Base-by-base conservation (phyloP, 192 early-diverging fungal species). In the Gonapodya prolifera region DNA sequence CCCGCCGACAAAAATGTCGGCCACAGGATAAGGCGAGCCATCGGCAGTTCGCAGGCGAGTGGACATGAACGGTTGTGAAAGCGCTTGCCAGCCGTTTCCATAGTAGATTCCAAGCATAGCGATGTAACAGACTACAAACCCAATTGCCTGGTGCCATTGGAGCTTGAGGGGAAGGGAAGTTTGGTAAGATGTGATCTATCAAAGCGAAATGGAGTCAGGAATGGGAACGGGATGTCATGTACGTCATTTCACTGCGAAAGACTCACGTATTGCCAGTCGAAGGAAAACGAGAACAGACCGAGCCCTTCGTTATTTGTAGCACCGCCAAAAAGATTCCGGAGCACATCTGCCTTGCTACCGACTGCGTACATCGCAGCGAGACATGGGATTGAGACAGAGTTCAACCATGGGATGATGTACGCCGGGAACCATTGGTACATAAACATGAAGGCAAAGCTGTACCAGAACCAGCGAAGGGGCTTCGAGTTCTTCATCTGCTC, bases 241-340 rank as follows among this genome's bases (percentile, higher is more conserved):
- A n/a, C n/a, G n/a, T n/a, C 45, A 61, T 23, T 23, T 61, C 45
- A 23, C 23, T 61, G 45, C 8, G 45, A 61, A 84, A 81, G 33
- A 87, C 86, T 17, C 30, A 82, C 34, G 70, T 85, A 82, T 61
- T 85, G 81, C 84, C 84, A 85, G 69, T 85, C 84, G 75, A 85
- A 85, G 79, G 80, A 83, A 13, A 85, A 35, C 1, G 79, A 77
- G 35, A 85, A 78, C 17, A 85, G 61, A 75, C 84, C 84, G 30
- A 85, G 79, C 31, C 84, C 84, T 69, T 85, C 84, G 78, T 85
- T 85, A 34, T 79, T 81, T 2, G 78, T 74, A 0, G 78, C 34
- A 0, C 84, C 84, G 23, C 84, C 84, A 78, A 85, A 85, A 8
- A 85, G 23, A 69, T 79, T 79, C n/a, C 79, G 75, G 0, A 85